Evolutionary conservation across 352 stramenopile genomes (phyloP).

Genomic region (Peronospora belbahrii): DNA sequence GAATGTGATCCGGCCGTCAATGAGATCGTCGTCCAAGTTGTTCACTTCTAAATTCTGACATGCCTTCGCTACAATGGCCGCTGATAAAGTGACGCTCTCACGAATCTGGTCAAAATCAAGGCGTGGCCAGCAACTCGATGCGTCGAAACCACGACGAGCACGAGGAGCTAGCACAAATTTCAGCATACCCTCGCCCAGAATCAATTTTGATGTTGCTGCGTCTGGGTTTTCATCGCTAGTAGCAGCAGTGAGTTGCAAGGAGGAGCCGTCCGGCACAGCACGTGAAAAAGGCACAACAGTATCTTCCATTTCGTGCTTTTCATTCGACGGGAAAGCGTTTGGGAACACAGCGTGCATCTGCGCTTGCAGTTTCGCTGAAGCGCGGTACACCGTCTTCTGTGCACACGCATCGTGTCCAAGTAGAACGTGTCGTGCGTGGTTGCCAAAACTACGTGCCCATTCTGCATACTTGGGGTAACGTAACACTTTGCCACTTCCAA

Average conservation of each 20-base stretch:
- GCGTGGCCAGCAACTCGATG: constrained; percentile 37
- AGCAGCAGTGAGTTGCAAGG: constrained; percentile 8
- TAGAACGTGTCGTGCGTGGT: constrained; percentile 49
- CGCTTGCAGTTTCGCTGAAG: constrained; percentile 60
- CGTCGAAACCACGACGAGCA: constrained; percentile 56
- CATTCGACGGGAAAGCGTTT: constrained; percentile 42
- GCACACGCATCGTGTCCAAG: constrained; percentile 43
- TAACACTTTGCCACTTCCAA: constrained; percentile 40
- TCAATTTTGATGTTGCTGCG: constrained; percentile 20
- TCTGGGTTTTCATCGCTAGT: background rate
- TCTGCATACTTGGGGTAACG: constrained; percentile 45
- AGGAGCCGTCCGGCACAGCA: constrained; percentile 9
- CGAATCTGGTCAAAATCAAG: constrained; percentile 44
- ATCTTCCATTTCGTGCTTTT: constrained; percentile 40
- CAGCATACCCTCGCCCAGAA: constrained; percentile 66
- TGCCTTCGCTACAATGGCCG: constrained; percentile 2
- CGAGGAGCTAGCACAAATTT: constrained; percentile 53
- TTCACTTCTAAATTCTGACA: background rate
- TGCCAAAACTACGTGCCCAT: constrained; percentile 54
- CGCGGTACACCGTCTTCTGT: constrained; percentile 63
- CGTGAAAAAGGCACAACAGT: constrained; percentile 28
- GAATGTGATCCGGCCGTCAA: constrained; percentile 85
- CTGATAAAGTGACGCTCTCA: constrained; percentile 19
- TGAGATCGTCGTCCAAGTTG: constrained; percentile 13
- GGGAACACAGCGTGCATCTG: constrained; percentile 66